Evolutionary conservation across 2,329 filamentous ascomycete species (phyloP).

Genomic region (Cadophora gregata): DNA sequence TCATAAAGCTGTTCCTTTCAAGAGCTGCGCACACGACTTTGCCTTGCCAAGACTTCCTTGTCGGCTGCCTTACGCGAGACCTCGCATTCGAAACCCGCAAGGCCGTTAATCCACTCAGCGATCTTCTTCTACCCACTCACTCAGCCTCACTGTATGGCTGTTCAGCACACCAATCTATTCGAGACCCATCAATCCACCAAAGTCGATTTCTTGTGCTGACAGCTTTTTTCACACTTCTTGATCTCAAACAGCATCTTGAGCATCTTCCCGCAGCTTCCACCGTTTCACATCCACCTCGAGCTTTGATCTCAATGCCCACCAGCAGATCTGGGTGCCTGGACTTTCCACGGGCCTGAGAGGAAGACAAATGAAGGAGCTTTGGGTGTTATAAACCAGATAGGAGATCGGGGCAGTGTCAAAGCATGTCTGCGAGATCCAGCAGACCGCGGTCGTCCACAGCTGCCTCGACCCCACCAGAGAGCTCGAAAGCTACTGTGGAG

Average conservation of each 20-base stretch:
- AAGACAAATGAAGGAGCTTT: conserved; percentile 38
- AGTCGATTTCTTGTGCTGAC: conserved; percentile 7
- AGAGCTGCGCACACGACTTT: conserved; percentile 10
- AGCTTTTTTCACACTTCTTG: not conserved
- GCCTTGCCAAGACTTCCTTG: not conserved
- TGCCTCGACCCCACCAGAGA: conserved; percentile 59
- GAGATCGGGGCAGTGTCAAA: conserved; percentile 45
- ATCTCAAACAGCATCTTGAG: not conserved
- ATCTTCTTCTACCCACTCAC: conserved; percentile 12
- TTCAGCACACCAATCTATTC: conserved; percentile 17
- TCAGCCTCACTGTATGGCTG: conserved; percentile 33
- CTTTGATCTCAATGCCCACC: conserved; percentile 31
- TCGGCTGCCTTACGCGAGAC: not conserved
- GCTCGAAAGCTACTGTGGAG: conserved; percentile 66
- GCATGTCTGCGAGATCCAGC: conserved; percentile 59
- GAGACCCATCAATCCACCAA: conserved; percentile 15
- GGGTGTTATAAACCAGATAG: conserved; percentile 31
- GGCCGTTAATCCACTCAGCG: conserved; percentile 16
- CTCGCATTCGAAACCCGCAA: conserved; percentile 32
- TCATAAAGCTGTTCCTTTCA: not conserved
- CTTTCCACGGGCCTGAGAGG: conserved; percentile 32
- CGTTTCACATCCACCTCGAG: not conserved
- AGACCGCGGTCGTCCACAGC: conserved; percentile 70
- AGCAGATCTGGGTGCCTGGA: conserved; percentile 33
- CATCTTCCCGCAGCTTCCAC: conserved; percentile 1